phyloP scores from a whole-genome alignment of 2,329 filamentous ascomycete genomes.

The Penicillium brasilianum region DNA sequence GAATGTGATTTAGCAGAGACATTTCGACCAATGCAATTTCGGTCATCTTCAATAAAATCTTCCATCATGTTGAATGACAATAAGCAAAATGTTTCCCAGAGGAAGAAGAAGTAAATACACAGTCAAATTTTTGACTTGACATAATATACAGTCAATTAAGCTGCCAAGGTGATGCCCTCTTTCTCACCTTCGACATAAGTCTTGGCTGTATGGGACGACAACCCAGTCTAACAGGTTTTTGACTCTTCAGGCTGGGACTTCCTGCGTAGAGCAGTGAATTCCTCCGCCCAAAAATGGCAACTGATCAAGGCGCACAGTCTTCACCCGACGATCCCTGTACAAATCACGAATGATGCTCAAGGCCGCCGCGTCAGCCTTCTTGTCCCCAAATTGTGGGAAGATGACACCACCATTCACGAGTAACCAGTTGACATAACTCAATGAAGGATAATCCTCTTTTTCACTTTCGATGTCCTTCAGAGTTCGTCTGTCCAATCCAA shows the following conservation, averaged over 20 bases:
- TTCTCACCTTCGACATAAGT: neutral
- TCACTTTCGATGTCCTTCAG: slow-evolving; percentile 11
- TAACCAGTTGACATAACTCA: slow-evolving; percentile 38
- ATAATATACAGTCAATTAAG: neutral
- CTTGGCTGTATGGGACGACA: neutral
- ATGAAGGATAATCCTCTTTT: slow-evolving; percentile 27
- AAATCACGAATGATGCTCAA: slow-evolving; percentile 19
- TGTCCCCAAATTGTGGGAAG: slow-evolving; percentile 35
- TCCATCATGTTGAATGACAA: neutral
- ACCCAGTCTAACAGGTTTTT: neutral
- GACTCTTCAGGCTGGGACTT: neutral
- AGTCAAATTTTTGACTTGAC: neutral
- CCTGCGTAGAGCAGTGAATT: slow-evolving; percentile 38
- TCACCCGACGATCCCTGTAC: slow-evolving; percentile 30
- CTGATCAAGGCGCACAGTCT: slow-evolving; percentile 28
- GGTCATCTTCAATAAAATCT: neutral
- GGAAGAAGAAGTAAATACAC: neutral
- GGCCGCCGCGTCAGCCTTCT: slow-evolving; percentile 22
- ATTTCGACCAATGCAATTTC: neutral
- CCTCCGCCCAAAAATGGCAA: slow-evolving; percentile 36
- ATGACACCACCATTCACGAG: slow-evolving; percentile 39
- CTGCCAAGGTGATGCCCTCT: neutral
- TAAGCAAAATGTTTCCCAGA: neutral
- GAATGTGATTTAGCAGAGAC: too few relatives aligned
- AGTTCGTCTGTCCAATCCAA: slow-evolving; percentile 1